Evolutionary conservation across 495 filamentous ascomycete species (phyloP).

Genomic region (Amorphotheca resinae): DNA sequence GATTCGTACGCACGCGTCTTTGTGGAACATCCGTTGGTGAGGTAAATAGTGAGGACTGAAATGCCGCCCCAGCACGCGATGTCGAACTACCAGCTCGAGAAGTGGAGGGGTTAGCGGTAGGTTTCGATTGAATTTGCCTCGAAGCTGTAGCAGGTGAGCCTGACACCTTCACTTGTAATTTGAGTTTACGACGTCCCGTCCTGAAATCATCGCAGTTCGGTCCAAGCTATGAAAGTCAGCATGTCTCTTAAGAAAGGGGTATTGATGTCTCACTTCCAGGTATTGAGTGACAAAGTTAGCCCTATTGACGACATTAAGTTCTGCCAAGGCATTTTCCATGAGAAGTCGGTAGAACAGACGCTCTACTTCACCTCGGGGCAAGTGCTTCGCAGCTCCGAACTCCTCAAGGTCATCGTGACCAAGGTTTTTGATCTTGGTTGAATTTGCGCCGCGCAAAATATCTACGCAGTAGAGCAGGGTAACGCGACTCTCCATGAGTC

Average conservation of each 20-base stretch:
- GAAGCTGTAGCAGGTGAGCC: not conserved
- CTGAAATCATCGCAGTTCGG: constrained; percentile 39
- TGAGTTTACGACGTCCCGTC: constrained; percentile 37
- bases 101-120: not conserved
- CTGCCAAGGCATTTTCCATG: constrained; percentile 46
- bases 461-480: constrained; percentile 45
- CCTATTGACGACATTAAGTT: constrained; percentile 48
- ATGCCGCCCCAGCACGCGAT: not conserved
- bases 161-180: constrained; percentile 38
- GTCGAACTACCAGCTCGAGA: too few relatives aligned
- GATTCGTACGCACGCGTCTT: constrained; percentile 29
- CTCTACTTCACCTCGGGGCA: constrained; percentile 50
- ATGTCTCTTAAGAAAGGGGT: not conserved
- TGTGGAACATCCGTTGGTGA: constrained; percentile 45
- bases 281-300: constrained; percentile 49
- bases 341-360: constrained; percentile 51
- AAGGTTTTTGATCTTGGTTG: constrained; percentile 35
- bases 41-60: constrained; percentile 67
- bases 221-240: constrained; percentile 30
- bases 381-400: constrained; percentile 36
- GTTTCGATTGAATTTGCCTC: constrained; percentile 3
- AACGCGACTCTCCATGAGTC: constrained; percentile 33
- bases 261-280: constrained; percentile 32
- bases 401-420: constrained; percentile 26
- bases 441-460: constrained; percentile 44